Conservation (phyloP, 2,329 filamentous ascomycete genomes). For the Claviceps cyperi region DNA sequence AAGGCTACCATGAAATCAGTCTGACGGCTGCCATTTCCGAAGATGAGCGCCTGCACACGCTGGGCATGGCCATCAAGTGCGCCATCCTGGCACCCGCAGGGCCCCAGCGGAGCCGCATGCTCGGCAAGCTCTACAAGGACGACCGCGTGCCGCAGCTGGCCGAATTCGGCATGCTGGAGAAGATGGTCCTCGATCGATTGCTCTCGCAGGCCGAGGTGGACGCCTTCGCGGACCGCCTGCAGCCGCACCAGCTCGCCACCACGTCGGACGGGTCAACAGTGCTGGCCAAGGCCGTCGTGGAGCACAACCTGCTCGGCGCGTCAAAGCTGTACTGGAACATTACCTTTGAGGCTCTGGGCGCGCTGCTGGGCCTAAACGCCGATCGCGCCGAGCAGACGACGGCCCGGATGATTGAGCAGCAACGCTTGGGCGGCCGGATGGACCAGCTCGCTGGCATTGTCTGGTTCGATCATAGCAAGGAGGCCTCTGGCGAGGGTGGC, state of each 20-base stretch:
- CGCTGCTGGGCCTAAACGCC: constrained; percentile 61
- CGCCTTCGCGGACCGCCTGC: constrained; percentile 66
- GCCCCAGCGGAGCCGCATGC: constrained; percentile 62
- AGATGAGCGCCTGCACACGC: constrained; percentile 68
- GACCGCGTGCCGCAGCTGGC: constrained; percentile 62
- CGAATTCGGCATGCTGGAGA: constrained; percentile 83
- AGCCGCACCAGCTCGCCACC: constrained; percentile 77
- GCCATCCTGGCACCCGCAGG: constrained; percentile 87
- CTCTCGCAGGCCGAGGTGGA: constrained; percentile 70
- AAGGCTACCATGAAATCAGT: constrained; percentile 79
- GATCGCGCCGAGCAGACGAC: constrained; percentile 84
- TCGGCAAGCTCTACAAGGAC: constrained; percentile 85
- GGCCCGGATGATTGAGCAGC: constrained; percentile 91
- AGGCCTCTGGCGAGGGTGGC: constrained; percentile 54
- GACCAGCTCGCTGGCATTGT: constrained; percentile 87
- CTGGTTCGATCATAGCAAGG: constrained; percentile 67
- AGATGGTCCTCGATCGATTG: constrained; percentile 89
- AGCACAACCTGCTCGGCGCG: constrained; percentile 85
- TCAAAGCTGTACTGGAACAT: constrained; percentile 72
- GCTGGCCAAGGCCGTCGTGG: constrained; percentile 80
- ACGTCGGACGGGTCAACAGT: constrained; percentile 88
- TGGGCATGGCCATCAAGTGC: constrained; percentile 79
- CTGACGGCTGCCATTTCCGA: constrained; percentile 67
- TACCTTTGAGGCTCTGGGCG: constrained; percentile 57
- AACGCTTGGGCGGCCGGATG: constrained; percentile 72